Conservation (phyloP, 768 basidiomycete species). For the Hirschioporus abietinus region DNA sequence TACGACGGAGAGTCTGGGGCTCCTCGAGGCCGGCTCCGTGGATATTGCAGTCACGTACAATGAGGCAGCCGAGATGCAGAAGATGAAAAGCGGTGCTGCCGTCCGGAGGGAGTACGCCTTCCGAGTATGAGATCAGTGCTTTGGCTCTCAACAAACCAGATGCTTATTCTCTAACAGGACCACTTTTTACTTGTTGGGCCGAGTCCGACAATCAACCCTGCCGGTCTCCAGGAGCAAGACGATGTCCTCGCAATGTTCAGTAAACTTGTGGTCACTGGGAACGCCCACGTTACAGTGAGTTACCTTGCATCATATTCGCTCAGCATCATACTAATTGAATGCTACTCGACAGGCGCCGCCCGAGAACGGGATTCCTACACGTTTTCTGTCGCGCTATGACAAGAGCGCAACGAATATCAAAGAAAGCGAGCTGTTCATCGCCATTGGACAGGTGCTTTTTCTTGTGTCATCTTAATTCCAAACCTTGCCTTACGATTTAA, state of each 20-base stretch:
- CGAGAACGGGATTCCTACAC: conserved; percentile 28
- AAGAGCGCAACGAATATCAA: conserved; percentile 59
- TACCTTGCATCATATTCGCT: neutral
- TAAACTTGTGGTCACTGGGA: conserved; percentile 40
- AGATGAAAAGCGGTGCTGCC: conserved; percentile 26
- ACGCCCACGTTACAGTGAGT: conserved; percentile 35
- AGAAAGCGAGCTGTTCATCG: conserved; percentile 42
- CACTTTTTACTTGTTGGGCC: conserved; percentile 50
- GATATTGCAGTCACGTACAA: conserved; percentile 52
- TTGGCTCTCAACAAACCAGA: neutral
- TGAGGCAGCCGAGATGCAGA: conserved; percentile 40
- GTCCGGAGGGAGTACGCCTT: conserved; percentile 37
- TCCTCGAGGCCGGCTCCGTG: conserved; percentile 35
- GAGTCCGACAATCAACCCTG: conserved; percentile 33
- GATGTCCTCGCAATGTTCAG: conserved; percentile 39
- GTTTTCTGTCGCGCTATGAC: conserved; percentile 52
- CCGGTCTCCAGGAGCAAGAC: conserved; percentile 28
- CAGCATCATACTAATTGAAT: neutral
- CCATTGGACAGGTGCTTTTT: conserved; percentile 39
- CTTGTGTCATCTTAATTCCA: neutral
- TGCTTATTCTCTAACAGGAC: conserved; percentile 28
- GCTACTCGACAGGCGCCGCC: neutral
- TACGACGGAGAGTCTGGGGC: conserved; percentile 44
- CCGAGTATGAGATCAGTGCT: conserved; percentile 27
- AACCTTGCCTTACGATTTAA: neutral